Conservation (phyloP, 2,329 filamentous ascomycete species). For the Aschersonia sp. region DNA sequence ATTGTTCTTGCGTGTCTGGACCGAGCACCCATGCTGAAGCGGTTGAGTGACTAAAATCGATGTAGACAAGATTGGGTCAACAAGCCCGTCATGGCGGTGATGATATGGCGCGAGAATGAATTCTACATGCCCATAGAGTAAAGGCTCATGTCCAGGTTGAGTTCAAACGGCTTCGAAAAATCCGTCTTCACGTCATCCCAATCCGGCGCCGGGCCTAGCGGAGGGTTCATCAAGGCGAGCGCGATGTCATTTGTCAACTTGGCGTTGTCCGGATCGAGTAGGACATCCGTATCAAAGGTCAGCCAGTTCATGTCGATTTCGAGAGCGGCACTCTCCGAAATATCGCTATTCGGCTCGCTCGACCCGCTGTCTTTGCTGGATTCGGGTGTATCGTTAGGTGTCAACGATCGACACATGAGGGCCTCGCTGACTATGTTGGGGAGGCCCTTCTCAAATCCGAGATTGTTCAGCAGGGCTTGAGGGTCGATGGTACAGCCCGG, state of each 20-base stretch:
- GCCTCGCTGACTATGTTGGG: conserved; percentile 36
- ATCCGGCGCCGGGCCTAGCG: conserved; percentile 12
- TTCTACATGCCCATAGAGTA: no score
- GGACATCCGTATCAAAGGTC: conserved; percentile 27
- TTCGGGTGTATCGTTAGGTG: conserved; percentile 50
- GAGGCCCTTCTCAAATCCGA: conserved; percentile 19
- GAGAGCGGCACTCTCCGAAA: conserved; percentile 37
- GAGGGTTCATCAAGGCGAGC: conserved; percentile 7
- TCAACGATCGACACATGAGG: conserved; percentile 36
- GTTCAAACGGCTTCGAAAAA: conserved; percentile 35
- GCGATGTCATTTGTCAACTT: background rate
- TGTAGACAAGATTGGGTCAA: no score
- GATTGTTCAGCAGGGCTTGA: conserved; percentile 20
- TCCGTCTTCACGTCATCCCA: conserved; percentile 37
- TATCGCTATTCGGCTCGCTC: conserved; percentile 48
- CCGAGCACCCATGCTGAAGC: no score
- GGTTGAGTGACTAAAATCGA: no score
- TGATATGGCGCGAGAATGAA: no score
- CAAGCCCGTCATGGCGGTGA: no score
- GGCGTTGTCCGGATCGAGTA: conserved; percentile 21
- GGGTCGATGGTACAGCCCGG: conserved; percentile 34
- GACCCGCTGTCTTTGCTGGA: conserved; percentile 44
- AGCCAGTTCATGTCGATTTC: conserved; percentile 39
- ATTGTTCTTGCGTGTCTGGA: no score
- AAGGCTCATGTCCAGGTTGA: no score